Conservation (phyloP, 345 rosid genomes). For the Turnera subulata region DNA sequence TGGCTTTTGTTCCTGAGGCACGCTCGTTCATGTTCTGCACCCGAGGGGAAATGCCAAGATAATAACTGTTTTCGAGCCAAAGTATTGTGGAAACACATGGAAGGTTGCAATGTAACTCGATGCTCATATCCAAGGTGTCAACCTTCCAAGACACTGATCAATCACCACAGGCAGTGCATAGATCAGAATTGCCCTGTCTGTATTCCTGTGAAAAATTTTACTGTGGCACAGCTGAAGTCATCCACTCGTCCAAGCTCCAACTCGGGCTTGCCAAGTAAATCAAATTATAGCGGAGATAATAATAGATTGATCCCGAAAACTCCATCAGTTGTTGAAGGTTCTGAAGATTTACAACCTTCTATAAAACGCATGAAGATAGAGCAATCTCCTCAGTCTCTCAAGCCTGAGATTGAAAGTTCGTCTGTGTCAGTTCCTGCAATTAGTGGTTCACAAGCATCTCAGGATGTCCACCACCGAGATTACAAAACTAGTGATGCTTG, state of each 20-base stretch:
- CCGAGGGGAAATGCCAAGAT: slow-evolving; percentile 79
- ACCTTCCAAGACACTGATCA: slow-evolving; percentile 59
- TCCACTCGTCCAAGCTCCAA: slow-evolving; percentile 40
- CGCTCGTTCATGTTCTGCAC: slow-evolving; percentile 73
- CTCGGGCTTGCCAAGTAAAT: slow-evolving; percentile 39
- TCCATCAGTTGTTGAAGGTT: slow-evolving; percentile 39
- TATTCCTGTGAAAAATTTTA: slow-evolving; percentile 62
- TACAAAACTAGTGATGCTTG: slow-evolving; percentile 33
- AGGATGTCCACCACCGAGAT: slow-evolving; percentile 47
- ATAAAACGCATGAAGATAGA: slow-evolving; percentile 81
- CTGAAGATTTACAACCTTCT: slow-evolving; percentile 63
- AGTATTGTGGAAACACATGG: slow-evolving; percentile 74
- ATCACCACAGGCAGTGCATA: slow-evolving; percentile 62
- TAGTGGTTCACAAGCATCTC: slow-evolving; percentile 37
- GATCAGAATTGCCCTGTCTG: slow-evolving; percentile 81
- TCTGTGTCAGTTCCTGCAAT: slow-evolving; percentile 31
- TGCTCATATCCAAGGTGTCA: slow-evolving; percentile 77
- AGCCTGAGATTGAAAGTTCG: slow-evolving; percentile 41
- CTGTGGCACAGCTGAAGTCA: slow-evolving; percentile 47
- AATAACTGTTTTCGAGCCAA: slow-evolving; percentile 56
- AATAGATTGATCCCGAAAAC: slow-evolving; percentile 36
- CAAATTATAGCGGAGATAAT: slow-evolving; percentile 39
- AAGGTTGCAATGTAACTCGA: slow-evolving; percentile 46
- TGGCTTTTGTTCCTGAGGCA: slow-evolving; percentile 91
- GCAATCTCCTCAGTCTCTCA: slow-evolving; percentile 46